A percentile compares a stretch with the other conserved stretches of the same genome.
Conservation (phyloP, 2,329 filamentous ascomycete species). For the Trichoderma endophyticum region DNA sequence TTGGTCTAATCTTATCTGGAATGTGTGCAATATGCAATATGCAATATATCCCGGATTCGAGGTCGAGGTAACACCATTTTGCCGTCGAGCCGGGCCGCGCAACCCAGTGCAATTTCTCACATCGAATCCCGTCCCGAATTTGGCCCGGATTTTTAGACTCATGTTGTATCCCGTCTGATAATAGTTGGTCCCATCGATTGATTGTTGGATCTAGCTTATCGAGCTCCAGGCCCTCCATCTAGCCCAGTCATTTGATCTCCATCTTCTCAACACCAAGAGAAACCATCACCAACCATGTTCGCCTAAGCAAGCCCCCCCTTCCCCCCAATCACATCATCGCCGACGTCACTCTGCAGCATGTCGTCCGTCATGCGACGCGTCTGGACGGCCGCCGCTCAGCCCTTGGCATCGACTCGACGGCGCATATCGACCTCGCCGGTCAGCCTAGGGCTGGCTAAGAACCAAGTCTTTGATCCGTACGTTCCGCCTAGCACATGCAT, state of each 20-base stretch:
- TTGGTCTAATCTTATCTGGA: too few relatives aligned
- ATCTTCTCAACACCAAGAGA: neutral
- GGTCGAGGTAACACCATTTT: too few relatives aligned
- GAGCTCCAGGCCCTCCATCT: neutral
- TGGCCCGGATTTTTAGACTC: too few relatives aligned
- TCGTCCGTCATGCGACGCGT: neutral
- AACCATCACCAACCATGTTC: neutral
- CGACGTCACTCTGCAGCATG: neutral
- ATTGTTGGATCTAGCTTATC: neutral
- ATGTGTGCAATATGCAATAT: too few relatives aligned
- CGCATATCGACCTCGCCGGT: slow-evolving; percentile 36
- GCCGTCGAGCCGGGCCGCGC: too few relatives aligned
- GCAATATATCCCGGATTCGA: too few relatives aligned
- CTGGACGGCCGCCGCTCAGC: neutral
- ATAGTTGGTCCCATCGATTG: neutral
- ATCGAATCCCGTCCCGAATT: too few relatives aligned
- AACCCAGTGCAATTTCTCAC: too few relatives aligned
- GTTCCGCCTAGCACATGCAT: too few relatives aligned
- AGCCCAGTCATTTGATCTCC: neutral
- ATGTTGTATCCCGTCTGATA: neutral
- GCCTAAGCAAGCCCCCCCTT: neutral
- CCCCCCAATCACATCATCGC: neutral
- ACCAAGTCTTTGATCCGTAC: neutral
- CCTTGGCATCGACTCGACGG: neutral
- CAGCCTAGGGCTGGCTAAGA: neutral